Percentiles rank a stretch among this genome's conserved stretches.
These are phyloP conservation scores for Elongisporangium senticosum DNA, from an alignment of 352 stramenopile species.

Conservation along the genomic window DNA sequence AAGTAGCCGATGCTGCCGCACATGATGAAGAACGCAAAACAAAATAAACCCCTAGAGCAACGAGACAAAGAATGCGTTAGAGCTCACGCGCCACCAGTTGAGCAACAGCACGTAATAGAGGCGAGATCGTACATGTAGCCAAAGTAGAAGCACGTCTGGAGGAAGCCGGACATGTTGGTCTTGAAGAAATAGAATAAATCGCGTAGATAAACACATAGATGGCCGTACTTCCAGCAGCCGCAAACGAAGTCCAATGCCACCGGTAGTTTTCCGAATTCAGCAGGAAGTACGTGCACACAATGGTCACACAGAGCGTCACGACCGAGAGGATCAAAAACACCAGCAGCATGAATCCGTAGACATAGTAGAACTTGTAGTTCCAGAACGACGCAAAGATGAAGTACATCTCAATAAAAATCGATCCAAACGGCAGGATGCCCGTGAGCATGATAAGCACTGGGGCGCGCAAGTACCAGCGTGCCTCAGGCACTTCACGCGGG, in stretches of 20 bases:
- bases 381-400: conserved; percentile 99
- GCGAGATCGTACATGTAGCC: conserved; percentile 91
- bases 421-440: conserved; percentile 97
- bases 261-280: conserved; percentile 99
- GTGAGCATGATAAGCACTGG: conserved; percentile 91
- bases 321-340: conserved; percentile 97
- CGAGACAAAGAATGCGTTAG: conserved; percentile 7
- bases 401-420: conserved; percentile 99
- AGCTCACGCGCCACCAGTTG: neutral
- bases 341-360: conserved; percentile 99
- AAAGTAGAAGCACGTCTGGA: conserved; percentile 99
- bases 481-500: conserved; percentile 80
- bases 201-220: conserved; percentile 99
- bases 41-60: conserved; percentile 88
- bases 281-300: conserved; percentile 98
- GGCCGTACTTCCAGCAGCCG: conserved; percentile 90
- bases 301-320: conserved; percentile 97
- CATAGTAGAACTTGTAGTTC: conserved; percentile 99
- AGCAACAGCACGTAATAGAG: neutral
- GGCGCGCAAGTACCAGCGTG: conserved; percentile 76
- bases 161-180: conserved; percentile 98
- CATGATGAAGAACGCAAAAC: conserved; percentile 91
- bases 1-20: conserved; percentile 89
- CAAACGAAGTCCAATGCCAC: conserved; percentile 98
- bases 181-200: conserved; percentile 99